A percentile compares a stretch with the other conserved stretches of the same genome.
Conservation (phyloP, 2,329 filamentous ascomycete species). For the Fusarium tricinctum region DNA sequence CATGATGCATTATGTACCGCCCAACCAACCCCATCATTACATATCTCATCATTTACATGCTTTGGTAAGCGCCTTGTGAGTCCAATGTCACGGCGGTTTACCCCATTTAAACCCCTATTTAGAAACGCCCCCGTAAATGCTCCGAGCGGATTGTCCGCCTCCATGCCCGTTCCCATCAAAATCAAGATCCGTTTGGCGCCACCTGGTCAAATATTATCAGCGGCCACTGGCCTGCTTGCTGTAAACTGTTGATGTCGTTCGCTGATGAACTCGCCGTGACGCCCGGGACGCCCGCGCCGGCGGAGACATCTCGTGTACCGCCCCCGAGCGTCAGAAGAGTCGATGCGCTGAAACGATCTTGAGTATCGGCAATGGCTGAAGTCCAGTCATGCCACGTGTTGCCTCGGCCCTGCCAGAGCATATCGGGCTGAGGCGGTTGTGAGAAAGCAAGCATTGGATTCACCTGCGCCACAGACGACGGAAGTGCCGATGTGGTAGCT, state of each 20-base stretch:
- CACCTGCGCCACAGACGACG: constrained; percentile 46
- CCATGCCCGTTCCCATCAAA: constrained; percentile 18
- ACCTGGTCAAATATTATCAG: constrained; percentile 52
- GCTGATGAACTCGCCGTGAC: constrained; percentile 34
- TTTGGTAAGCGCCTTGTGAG: constrained; percentile 13
- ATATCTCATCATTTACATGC: constrained; percentile 26
- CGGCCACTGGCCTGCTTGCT: constrained; percentile 52
- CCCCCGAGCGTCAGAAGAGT: constrained; percentile 63
- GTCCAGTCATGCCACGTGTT: constrained; percentile 70
- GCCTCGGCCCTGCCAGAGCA: constrained; percentile 54
- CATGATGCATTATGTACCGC: constrained; percentile 19
- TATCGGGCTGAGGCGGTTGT: constrained; percentile 53
- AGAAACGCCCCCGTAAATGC: constrained; percentile 42
- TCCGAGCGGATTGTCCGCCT: constrained; percentile 19
- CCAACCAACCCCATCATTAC: constrained; percentile 26
- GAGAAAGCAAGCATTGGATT: constrained; percentile 59
- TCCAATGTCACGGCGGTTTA: constrained; percentile 8
- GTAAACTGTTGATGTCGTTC: constrained; percentile 50
- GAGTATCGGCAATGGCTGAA: constrained; percentile 63
- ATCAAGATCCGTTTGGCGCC: constrained; percentile 45
- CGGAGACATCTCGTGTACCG: constrained; percentile 41
- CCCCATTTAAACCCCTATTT: constrained; percentile 18
- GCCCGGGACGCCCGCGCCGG: constrained; percentile 35
- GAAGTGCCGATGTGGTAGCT: constrained; percentile 42
- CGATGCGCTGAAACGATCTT: constrained; percentile 65